These are phyloP conservation scores for Neonectria ditissima DNA, from an alignment of 2,329 filamentous ascomycete genomes.

Conservation along the genomic window DNA sequence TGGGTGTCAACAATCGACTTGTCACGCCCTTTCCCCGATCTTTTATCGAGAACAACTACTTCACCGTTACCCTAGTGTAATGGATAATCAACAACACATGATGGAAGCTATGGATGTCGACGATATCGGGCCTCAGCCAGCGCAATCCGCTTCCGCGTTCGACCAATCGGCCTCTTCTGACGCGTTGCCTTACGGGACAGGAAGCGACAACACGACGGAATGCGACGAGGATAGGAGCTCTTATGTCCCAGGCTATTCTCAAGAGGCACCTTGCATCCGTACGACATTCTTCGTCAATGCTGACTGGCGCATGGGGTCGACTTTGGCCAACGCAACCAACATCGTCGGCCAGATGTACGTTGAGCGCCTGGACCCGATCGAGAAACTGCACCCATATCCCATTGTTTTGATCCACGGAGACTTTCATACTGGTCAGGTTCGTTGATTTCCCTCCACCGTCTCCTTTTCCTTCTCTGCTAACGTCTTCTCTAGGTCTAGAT, in stretches of 20 bases:
- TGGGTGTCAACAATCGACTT: background rate
- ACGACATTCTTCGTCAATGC: conserved; percentile 45
- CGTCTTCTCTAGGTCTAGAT: conserved; percentile 50
- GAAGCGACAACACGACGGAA: conserved; percentile 6
- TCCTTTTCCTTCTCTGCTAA: background rate
- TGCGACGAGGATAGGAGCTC: background rate
- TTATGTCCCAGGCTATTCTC: background rate
- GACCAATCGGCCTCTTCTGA: background rate
- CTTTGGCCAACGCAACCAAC: conserved; percentile 25
- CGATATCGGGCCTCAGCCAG: background rate
- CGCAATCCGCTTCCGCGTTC: background rate
- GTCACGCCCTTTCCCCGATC: background rate
- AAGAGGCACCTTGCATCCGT: conserved; percentile 32
- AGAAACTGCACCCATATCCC: conserved; percentile 35
- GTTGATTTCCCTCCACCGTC: background rate
- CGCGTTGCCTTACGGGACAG: background rate
- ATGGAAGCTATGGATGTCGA: conserved; percentile 4
- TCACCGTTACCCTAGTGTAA: background rate
- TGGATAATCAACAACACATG: background rate
- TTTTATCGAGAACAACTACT: background rate
- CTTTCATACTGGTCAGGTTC: conserved; percentile 50
- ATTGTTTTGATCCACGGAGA: conserved; percentile 53
- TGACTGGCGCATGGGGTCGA: conserved; percentile 36
- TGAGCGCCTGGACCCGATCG: conserved; percentile 44
- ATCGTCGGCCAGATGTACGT: conserved; percentile 52